Evolutionary conservation across 1,139 yeast genomes (phyloP), one percentile per base, ranked within the genome.

Genomic region (Geotrichum histeridarum): DNA sequence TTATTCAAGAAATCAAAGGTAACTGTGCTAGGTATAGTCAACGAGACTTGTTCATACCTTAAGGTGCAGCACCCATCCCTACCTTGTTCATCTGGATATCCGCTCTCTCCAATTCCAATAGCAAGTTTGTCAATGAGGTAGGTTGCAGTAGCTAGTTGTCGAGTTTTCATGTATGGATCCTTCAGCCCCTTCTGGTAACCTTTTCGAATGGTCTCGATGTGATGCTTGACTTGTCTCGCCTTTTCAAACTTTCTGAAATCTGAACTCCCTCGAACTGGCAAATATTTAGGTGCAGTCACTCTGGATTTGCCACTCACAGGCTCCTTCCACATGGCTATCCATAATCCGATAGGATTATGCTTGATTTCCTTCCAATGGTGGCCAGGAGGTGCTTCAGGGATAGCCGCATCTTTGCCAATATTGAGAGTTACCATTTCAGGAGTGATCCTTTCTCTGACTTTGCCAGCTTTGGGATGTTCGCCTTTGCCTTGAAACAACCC

Each of bases 291-390:
- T 70, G 91, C 82, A 67, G 95, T 76, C 51, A 91, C 98, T 68
- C 91, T 91, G 69, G 83, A 80, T 36, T 84, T 78, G 62, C 86
- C 89, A 54, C 89, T 83, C 61, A 91, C 87, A 64, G 91, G 91
- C 70, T 91, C 98, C 67, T 86, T 84, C 98, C 98, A 91, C 86
- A 86, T 90, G 0, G 97, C 98, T 57, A 91, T 76, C 99, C 99
- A 93, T 5, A 94, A 83, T 32, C 91, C 97, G 0, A 93, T 86
- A 61, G 86, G 84, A 67, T 91, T 97, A 68, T 90, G 95, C 62
- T 79, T 79, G 22, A 93, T 77, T 63, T 88, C 96, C 12, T 87
- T 96, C 99, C 99, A 91, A 48, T 76, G 64, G 66, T 89, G 97
- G 1, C 97, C 97, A 11, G 73, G 79, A 1, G 98, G 97, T 0